Evolutionary conservation across 768 basidiomycete species (phyloP).

Genomic region (Dacryopinax primogenitus): DNA sequence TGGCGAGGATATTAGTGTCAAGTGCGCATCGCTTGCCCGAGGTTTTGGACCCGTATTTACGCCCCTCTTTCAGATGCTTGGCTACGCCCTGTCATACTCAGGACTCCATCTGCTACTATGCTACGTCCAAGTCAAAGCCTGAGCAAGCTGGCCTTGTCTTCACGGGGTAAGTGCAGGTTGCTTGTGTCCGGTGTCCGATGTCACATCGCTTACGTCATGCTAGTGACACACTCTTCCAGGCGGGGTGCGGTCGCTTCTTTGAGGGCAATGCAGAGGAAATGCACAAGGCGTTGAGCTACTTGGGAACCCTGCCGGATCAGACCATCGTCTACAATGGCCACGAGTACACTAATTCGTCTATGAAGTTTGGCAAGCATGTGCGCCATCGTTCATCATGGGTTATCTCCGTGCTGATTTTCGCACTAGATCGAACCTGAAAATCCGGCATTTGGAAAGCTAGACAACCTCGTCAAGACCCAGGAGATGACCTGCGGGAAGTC

Average conservation of each 20-base stretch:
- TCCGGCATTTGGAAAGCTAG: conserved; percentile 45
- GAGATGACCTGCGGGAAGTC: conserved; percentile 62
- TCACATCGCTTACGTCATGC: not conserved
- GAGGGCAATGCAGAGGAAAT: conserved; percentile 73
- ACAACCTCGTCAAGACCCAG: conserved; percentile 44
- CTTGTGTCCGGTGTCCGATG: not conserved
- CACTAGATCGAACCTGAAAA: conserved; percentile 47
- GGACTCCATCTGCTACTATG: conserved; percentile 87
- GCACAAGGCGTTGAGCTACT: conserved; percentile 57
- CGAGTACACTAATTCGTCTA: conserved; percentile 71
- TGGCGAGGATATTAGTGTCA: conserved; percentile 31
- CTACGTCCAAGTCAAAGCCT: conserved; percentile 39
- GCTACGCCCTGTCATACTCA: conserved; percentile 91
- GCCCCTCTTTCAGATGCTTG: conserved; percentile 43
- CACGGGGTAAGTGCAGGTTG: conserved; percentile 46
- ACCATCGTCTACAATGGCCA: conserved; percentile 83
- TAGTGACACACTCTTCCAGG: conserved; percentile 69
- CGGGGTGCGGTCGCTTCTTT: conserved; percentile 88
- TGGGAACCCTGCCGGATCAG: conserved; percentile 60
- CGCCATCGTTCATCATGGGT: not conserved
- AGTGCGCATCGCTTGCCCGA: conserved; percentile 38
- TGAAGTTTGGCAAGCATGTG: conserved; percentile 44
- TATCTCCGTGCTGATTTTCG: not conserved
- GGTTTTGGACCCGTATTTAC: conserved; percentile 21
- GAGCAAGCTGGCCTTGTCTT: conserved; percentile 65